A percentile compares a stretch with the other conserved stretches of the same genome.
Evolutionary conservation across 768 basidiomycete species (phyloP).

Genomic region (Termitomyces sp.): DNA sequence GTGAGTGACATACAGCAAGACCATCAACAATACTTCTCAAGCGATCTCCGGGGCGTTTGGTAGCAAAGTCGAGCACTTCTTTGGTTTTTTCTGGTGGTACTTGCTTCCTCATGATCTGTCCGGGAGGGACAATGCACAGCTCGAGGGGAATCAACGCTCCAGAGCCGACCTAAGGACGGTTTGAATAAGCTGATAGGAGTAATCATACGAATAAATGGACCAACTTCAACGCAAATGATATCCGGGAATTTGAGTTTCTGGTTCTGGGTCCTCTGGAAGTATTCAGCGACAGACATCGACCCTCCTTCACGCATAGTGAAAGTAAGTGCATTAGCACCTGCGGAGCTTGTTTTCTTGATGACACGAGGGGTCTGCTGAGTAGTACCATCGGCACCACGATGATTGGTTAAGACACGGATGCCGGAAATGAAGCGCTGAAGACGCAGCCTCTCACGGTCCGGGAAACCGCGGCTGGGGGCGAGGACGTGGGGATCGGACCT

Average conservation of each 20-base stretch:
- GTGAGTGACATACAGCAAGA: slow-evolving; percentile 36
- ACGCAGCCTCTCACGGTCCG: slow-evolving; percentile 51
- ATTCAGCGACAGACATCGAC: slow-evolving; percentile 50
- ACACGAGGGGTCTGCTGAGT: slow-evolving; percentile 44
- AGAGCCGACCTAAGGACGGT: slow-evolving; percentile 43
- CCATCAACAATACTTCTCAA: slow-evolving; percentile 51
- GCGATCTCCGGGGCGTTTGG: slow-evolving; percentile 55
- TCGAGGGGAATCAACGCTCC: slow-evolving; percentile 64
- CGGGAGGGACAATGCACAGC: slow-evolving; percentile 51
- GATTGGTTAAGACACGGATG: slow-evolving; percentile 43
- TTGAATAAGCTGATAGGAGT: neutral
- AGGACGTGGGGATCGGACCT: slow-evolving; percentile 28
- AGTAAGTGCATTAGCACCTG: slow-evolving; percentile 48
- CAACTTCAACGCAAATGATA: slow-evolving; percentile 65
- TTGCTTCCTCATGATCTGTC: slow-evolving; percentile 72
- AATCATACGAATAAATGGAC: slow-evolving; percentile 13
- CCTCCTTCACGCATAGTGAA: slow-evolving; percentile 60
- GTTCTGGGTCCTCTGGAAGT: slow-evolving; percentile 55
- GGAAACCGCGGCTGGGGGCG: slow-evolving; percentile 39
- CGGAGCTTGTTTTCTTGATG: slow-evolving; percentile 53
- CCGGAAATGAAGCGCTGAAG: slow-evolving; percentile 56
- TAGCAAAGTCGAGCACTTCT: slow-evolving; percentile 62
- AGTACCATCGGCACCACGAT: slow-evolving; percentile 27
- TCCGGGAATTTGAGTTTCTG: slow-evolving; percentile 56
- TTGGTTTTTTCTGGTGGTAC: slow-evolving; percentile 64